Evolutionary conservation across 2,329 filamentous ascomycete species (phyloP), one percentile per base, ranked within the genome.

Genomic region (Diaporthe sp.): DNA sequence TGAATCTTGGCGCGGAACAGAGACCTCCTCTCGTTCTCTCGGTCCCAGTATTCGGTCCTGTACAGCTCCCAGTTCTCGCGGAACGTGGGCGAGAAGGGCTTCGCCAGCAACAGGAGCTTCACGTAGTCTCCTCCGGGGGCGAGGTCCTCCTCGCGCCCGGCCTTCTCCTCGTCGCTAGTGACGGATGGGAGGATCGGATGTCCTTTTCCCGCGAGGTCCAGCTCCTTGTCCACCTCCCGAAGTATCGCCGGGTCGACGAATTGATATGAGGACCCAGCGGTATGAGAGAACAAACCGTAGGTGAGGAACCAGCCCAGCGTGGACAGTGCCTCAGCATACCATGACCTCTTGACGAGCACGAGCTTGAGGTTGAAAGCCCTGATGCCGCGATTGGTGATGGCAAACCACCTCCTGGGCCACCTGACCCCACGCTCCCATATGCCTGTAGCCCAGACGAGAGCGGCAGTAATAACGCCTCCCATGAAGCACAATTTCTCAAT

Each of bases 51-150:
- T 76, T 98, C 96, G 46, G 93, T 92, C 72, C 97, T 91, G 84
- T 97, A 99, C 22, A 96, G 89, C 82, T 99, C 97, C 97, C 97
- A 99, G 78, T 98, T 98, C 83, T 98, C 96, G 28, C 97, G 91
- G 81, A 99, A 99, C 62, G 95, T 95, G 0, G 97, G 93, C 8
- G 95, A 97, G 82, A 99, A 99, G 0, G 96, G 95, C 82, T 99
- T 99, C 1, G 97, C 95, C 15, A 98, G 90, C 10, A 99, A 88
- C 25, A 98, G 87, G 1, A 99, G 89, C 84, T 98, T 97, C 79
- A 99, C 93, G 81, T 96, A 94, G 84, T 98, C 95, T 3, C 97
- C 97, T 0, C 96, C 96, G 0, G 94, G 92, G 0, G 95, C 94
- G 58, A 99, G 89, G 81, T 98, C 97, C 84, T 98, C 96, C 82